Conservation (phyloP, 1,139 yeast genomes). For the Meyerozyma smithsonii region DNA sequence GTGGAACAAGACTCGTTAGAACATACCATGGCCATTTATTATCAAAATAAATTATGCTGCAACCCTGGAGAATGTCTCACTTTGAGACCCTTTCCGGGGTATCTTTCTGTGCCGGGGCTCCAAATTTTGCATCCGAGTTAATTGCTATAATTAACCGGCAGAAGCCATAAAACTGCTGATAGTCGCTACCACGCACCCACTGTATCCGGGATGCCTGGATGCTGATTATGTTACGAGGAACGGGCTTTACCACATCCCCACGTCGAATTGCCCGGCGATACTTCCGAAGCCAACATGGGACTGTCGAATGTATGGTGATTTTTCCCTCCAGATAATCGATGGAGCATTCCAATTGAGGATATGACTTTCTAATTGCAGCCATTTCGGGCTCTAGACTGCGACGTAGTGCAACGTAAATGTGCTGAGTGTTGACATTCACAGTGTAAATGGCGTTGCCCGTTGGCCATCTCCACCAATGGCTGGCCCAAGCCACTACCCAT, state of each 20-base stretch:
- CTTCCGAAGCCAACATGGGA: background rate
- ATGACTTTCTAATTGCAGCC: background rate
- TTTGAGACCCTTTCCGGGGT: too few relatives aligned
- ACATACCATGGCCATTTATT: too few relatives aligned
- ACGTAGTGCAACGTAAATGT: background rate
- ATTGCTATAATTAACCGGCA: background rate
- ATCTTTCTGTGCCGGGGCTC: background rate
- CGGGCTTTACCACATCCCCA: background rate
- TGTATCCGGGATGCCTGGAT: background rate
- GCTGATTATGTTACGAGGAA: background rate
- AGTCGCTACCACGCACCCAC: background rate
- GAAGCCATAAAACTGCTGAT: background rate
- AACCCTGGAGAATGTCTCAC: background rate
- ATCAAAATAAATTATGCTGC: too few relatives aligned
- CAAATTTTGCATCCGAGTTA: background rate
- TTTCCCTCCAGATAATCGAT: background rate
- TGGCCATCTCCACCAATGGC: constrained; percentile 3
- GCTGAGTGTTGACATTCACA: background rate
- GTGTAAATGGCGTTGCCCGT: background rate
- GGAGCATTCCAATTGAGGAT: background rate
- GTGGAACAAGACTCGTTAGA: too few relatives aligned
- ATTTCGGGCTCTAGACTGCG: background rate
- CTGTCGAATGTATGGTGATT: background rate
- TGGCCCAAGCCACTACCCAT: constrained; percentile 19
- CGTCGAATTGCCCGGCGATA: background rate